Evolutionary conservation across 2,329 filamentous ascomycete genomes (phyloP), one percentile per base, ranked within the genome.

Genomic region (Ophiostoma pallidulum): DNA sequence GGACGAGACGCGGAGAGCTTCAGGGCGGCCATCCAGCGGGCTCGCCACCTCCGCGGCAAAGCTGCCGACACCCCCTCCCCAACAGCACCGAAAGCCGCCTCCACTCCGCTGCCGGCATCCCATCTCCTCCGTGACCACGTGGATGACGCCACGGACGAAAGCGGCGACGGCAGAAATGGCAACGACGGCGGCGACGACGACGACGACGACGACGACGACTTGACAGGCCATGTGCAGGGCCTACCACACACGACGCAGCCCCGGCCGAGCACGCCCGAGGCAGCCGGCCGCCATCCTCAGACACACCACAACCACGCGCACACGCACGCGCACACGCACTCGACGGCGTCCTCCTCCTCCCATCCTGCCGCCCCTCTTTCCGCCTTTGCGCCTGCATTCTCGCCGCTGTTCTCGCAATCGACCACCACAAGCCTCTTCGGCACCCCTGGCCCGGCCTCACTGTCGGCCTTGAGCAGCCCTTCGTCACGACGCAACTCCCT

Each of bases 401-500:
- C 37, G 26, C 53, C 50, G 8, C 48, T 49, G 2, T 41, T 62
- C 24, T 72, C 69, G 16, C 65, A 66, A 44, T 66, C 69, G 12
- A 64, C 66, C 42, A 71, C 69, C 2, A 69, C 71, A 9, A 65
- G 69, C 33, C 62, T 67, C 36, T 62, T 67, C 44, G 66, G 62
- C 16, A 65, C 66, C 9, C 64, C 67, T 9, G 65, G 61, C 24
- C 59, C 64, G 14, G 60, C 59, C 4, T 57, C 56, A 13, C 69
- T 55, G 31, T 52, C 70, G 2, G 53, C 62, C 13, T 57, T 73
- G 37, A 77, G 74, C 54, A 69, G 66, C 45, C 62, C 68, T 4
- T 72, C 69, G 9, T 77, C 75, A n/a, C 67, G 69, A 39, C 66
- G 66, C 47, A 68, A 71, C 54, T 77, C 74, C 3, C 63, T 77